Conservation (phyloP, 306 rosid genomes). For the Trifolium pratense region DNA sequence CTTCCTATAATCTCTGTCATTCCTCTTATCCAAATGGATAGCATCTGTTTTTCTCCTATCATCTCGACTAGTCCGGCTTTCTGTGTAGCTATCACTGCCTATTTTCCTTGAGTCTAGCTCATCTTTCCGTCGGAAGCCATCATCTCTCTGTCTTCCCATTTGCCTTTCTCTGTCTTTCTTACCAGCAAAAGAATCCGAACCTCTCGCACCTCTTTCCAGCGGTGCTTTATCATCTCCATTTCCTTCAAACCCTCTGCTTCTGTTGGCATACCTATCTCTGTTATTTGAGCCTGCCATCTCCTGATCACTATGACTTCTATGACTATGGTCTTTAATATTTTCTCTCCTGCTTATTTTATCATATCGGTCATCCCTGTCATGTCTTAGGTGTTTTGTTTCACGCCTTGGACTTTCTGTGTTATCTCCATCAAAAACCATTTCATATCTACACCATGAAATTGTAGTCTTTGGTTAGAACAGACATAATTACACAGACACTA, state of each 20-base stretch:
- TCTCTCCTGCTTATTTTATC: slow-evolving; percentile 48
- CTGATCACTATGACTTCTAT: slow-evolving; percentile 49
- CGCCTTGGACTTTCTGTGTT: slow-evolving; percentile 55
- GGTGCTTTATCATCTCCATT: slow-evolving; percentile 50
- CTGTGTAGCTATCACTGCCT: slow-evolving; percentile 49
- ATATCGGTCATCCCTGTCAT: slow-evolving; percentile 44
- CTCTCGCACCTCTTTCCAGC: slow-evolving; percentile 51
- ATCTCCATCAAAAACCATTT: slow-evolving; percentile 90
- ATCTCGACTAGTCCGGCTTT: slow-evolving; percentile 48
- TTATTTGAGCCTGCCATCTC: slow-evolving; percentile 53
- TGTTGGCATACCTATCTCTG: slow-evolving; percentile 53
- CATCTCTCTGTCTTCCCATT: slow-evolving; percentile 50
- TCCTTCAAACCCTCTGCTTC: slow-evolving; percentile 51
- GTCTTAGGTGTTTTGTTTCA: slow-evolving; percentile 51
- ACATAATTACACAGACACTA: slow-evolving; percentile 6
- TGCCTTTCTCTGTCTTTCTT: slow-evolving; percentile 57
- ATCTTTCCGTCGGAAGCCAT: slow-evolving; percentile 41
- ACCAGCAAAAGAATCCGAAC: slow-evolving; percentile 48
- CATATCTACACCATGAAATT: slow-evolving; percentile 63
- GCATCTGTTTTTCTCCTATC: slow-evolving; percentile 48
- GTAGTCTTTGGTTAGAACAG: slow-evolving; percentile 26
- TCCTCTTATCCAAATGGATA: slow-evolving; percentile 50
- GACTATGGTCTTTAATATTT: slow-evolving; percentile 46
- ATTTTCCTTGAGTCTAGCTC: slow-evolving; percentile 53
- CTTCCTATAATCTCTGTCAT: slow-evolving; percentile 48